Conservation (phyloP, 2,329 filamentous ascomycete species). For the Sclerotinia glacialis region DNA sequence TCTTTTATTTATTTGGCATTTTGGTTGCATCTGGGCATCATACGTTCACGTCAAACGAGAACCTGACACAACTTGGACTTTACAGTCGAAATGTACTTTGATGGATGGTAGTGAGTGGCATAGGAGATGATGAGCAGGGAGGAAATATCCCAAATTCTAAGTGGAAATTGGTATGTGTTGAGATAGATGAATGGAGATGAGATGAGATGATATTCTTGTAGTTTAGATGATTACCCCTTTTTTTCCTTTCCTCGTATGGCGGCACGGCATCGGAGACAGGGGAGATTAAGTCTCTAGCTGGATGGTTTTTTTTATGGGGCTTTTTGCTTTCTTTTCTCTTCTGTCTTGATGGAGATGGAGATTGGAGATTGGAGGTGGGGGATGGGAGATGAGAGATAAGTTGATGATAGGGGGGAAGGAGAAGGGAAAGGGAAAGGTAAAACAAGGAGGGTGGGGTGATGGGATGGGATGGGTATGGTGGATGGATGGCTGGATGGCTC, state of each 20-base stretch:
- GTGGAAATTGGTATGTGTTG: not conserved
- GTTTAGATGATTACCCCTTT: constrained; percentile 3
- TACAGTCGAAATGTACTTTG: constrained; percentile 1
- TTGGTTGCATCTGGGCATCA: not conserved
- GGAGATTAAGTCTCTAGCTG: too few species aligned
- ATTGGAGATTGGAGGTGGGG: not conserved
- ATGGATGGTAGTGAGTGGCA: not conserved
- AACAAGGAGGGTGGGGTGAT: too few species aligned
- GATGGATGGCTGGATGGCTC: not conserved
- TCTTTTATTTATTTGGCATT: constrained; percentile 2
- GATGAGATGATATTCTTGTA: not conserved
- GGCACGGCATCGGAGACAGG: not conserved
- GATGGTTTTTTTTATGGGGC: not conserved
- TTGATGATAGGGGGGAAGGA: not conserved
- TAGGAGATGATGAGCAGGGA: not conserved
- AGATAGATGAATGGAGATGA: constrained; percentile 9
- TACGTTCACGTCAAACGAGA: constrained; percentile 1
- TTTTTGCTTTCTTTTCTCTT: not conserved
- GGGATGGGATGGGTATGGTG: not conserved
- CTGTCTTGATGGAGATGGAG: not conserved
- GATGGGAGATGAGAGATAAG: not conserved
- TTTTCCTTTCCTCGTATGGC: not conserved
- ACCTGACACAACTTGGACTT: too few species aligned
- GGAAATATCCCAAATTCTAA: not conserved
- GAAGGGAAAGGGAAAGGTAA: not conserved